These are phyloP conservation scores for Fusarium zealandicum DNA, from an alignment of 2,329 filamentous ascomycete species.

Conservation along the genomic window DNA sequence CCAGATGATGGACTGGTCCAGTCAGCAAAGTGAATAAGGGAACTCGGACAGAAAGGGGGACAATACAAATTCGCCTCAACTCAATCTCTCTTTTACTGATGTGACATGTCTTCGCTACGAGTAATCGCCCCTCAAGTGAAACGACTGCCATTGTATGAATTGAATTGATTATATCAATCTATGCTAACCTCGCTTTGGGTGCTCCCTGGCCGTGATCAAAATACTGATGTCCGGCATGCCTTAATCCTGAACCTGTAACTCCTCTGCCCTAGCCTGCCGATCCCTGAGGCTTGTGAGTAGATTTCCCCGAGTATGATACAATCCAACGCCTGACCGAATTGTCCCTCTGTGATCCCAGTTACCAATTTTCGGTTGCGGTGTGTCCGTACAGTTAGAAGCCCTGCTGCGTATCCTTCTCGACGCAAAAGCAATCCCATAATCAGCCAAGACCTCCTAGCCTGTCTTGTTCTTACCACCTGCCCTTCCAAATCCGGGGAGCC, in stretches of 20 bases:
- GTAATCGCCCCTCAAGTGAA: neutral
- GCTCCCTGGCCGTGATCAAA: conserved; percentile 3
- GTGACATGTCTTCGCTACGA: neutral
- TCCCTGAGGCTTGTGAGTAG: conserved; percentile 17
- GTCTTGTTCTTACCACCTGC: conserved; percentile 38
- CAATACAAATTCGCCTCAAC: conserved; percentile 12
- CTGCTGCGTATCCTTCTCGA: conserved; percentile 12
- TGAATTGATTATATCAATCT: conserved; percentile 36
- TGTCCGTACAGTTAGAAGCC: conserved; percentile 13
- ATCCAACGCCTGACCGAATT: conserved; percentile 28
- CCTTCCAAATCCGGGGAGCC: conserved; percentile 47
- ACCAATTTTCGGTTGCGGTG: conserved; percentile 8
- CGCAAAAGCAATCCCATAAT: conserved; percentile 19
- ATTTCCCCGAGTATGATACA: conserved; percentile 29
- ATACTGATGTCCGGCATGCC: conserved; percentile 15
- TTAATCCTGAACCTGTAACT: conserved; percentile 4
- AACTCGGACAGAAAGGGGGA: neutral
- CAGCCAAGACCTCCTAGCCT: conserved; percentile 36
- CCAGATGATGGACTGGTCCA: conserved; percentile 18
- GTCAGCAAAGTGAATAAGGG: conserved; percentile 4
- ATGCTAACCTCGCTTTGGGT: conserved; percentile 28
- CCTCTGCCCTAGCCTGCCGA: conserved; percentile 13
- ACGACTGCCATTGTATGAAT: neutral
- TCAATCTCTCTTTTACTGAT: neutral
- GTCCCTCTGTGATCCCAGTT: conserved; percentile 6